phyloP scores from a whole-genome alignment of 2,329 filamentous ascomycete species.

The Incumbomyces lentus region DNA sequence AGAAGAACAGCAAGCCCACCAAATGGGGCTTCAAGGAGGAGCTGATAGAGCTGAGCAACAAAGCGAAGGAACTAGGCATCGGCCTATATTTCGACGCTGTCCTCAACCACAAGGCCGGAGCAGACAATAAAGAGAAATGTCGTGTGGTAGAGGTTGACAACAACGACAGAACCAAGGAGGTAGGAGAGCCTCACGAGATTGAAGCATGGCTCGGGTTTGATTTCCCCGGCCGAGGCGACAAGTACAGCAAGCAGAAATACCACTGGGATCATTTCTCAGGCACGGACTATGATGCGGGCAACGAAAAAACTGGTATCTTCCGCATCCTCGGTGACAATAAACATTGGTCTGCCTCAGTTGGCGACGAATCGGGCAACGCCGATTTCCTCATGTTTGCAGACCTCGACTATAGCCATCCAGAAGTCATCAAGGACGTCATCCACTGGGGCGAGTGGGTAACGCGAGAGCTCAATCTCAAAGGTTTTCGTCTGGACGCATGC shows the following conservation, averaged over 20 bases:
- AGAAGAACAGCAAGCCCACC: conserved; percentile 45
- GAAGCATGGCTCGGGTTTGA: conserved; percentile 54
- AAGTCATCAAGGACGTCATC: conserved; percentile 49
- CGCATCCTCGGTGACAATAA: conserved; percentile 50
- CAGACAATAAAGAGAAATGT: conserved; percentile 50
- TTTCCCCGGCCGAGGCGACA: conserved; percentile 46
- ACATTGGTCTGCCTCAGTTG: conserved; percentile 28
- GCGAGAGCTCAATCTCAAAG: conserved; percentile 46
- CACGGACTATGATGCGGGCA: conserved; percentile 48
- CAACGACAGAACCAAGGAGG: conserved; percentile 44
- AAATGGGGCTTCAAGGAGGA: conserved; percentile 56
- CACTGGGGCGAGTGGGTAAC: conserved; percentile 55
- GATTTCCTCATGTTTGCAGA: conserved; percentile 60
- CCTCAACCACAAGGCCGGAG: conserved; percentile 55
- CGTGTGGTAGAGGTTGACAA: conserved; percentile 50
- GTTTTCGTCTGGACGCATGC: conserved; percentile 56
- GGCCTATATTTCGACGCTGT: conserved; percentile 54
- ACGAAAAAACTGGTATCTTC: conserved; percentile 48
- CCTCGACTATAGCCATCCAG: conserved; percentile 49
- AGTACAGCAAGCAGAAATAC: conserved; percentile 48
- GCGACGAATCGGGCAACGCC: conserved; percentile 52
- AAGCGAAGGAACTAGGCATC: conserved; percentile 20
- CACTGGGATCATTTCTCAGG: conserved; percentile 52
- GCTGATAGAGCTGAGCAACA: conserved; percentile 14
- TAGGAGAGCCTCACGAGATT: conserved; percentile 49